Evolutionary conservation across 2,329 filamentous ascomycete genomes (phyloP).

Genomic region (Paraconiothyrium sp.): DNA sequence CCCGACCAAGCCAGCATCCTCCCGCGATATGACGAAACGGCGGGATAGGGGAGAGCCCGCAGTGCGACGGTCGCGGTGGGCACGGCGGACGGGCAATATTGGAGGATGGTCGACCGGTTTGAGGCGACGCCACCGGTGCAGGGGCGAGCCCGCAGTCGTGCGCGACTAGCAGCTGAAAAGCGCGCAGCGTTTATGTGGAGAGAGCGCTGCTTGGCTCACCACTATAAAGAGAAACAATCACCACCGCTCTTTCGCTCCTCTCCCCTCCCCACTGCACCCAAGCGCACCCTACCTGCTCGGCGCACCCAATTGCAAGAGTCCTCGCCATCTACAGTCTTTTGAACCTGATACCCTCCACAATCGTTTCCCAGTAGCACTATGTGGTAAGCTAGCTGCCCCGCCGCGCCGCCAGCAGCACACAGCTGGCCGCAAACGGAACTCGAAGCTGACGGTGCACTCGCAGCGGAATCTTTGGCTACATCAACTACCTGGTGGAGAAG

Average conservation of each 20-base stretch:
- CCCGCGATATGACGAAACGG: constrained; percentile 13
- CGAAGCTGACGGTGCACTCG: constrained; percentile 29
- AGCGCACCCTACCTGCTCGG: constrained; percentile 8
- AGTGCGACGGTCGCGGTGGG: neutral
- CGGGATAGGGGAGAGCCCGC: constrained; percentile 17
- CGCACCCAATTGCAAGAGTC: constrained; percentile 24
- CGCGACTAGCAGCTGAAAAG: constrained; percentile 37
- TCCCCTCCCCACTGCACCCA: constrained; percentile 27
- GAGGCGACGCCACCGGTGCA: constrained; percentile 33
- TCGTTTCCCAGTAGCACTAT: constrained; percentile 45
- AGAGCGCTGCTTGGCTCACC: constrained; percentile 36
- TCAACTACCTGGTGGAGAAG: constrained; percentile 99
- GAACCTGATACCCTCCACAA: constrained; percentile 31
- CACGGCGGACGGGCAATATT: constrained; percentile 29
- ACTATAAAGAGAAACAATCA: constrained; percentile 47
- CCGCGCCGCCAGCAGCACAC: constrained; percentile 15
- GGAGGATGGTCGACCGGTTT: constrained; percentile 32
- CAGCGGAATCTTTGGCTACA: constrained; percentile 97
- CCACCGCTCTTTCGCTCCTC: constrained; percentile 47
- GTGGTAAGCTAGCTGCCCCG: constrained; percentile 49
- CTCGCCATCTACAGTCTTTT: constrained; percentile 41
- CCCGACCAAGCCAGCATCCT: constrained; percentile 27
- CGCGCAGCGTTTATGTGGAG: constrained; percentile 32
- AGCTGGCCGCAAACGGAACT: constrained; percentile 19
- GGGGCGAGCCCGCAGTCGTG: constrained; percentile 23